Evolutionary conservation across 495 filamentous ascomycete genomes (phyloP).

Genomic region (Aspergillus ostianus): DNA sequence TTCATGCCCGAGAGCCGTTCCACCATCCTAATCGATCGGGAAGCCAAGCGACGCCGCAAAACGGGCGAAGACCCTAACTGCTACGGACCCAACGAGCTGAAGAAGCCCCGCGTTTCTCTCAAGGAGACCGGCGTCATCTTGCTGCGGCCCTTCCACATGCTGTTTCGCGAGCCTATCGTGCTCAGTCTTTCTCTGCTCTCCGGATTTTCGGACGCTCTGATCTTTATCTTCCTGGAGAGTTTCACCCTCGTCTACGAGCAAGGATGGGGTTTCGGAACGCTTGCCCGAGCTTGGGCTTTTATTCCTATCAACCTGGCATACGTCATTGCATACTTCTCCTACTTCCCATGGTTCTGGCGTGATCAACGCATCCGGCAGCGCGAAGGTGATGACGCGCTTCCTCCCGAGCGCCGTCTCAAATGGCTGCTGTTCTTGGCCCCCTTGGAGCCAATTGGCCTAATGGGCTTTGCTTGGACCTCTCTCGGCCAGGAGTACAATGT

Average conservation of each 20-base stretch:
- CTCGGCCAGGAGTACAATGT: neutral
- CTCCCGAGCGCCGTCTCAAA: constrained; percentile 3
- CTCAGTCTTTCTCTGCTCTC: constrained; percentile 4
- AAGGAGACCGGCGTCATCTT: constrained; percentile 3
- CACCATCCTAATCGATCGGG: constrained; percentile 5
- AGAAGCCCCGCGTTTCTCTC: constrained; percentile 1
- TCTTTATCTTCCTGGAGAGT: constrained; percentile 7
- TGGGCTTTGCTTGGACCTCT: constrained; percentile 4
- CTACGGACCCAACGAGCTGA: constrained; percentile 5
- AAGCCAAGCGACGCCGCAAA: constrained; percentile 7
- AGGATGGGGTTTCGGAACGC: neutral
- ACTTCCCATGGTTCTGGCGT: constrained; percentile 8
- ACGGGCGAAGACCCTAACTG: constrained; percentile 4
- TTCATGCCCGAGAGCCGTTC: constrained; percentile 40
- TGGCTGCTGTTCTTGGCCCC: constrained; percentile 5
- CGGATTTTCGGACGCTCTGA: constrained; percentile 5
- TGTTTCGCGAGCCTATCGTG: constrained; percentile 3
- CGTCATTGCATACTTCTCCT: neutral
- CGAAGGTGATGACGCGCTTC: neutral
- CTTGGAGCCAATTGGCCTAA: neutral
- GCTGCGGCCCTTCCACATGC: constrained; percentile 4
- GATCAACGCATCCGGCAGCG: neutral
- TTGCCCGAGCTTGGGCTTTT: constrained; percentile 2
- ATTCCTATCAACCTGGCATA: constrained; percentile 5
- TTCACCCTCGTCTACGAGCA: constrained; percentile 1